A percentile compares a stretch with the other conserved stretches of the same genome.
These are phyloP conservation scores for Magnolia changhungtana DNA, from an alignment of 164 flowering plant genomes.

Conservation along the genomic window DNA sequence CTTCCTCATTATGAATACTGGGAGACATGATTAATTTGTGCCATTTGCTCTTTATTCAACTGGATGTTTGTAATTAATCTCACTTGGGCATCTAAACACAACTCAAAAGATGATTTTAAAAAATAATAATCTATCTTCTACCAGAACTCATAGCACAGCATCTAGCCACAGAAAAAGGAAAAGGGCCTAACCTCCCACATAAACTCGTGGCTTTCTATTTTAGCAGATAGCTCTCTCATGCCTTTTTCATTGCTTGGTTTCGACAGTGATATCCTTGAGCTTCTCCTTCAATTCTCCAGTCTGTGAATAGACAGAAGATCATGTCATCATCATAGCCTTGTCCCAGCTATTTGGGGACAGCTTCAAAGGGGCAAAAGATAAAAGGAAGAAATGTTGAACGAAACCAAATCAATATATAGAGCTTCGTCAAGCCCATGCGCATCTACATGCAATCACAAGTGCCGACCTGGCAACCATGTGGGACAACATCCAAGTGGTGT, in stretches of 20 bases:
- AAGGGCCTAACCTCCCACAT: neutral
- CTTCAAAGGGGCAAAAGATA: neutral
- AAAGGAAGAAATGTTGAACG: neutral
- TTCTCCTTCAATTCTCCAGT: conserved; percentile 71
- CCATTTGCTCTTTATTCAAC: no score
- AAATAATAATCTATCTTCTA: no score
- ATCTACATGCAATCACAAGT: no score
- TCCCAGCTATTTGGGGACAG: no score
- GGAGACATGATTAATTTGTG: no score
- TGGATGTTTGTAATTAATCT: no score
- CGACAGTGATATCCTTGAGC: conserved; percentile 38
- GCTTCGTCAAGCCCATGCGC: no score
- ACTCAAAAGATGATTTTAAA: no score
- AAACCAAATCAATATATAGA: no score
- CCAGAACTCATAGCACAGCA: no score
- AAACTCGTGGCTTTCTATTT: neutral
- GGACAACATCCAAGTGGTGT: neutral
- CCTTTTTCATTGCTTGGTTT: conserved; percentile 25
- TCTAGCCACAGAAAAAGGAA: neutral
- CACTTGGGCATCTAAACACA: no score
- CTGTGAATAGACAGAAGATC: conserved; percentile 25
- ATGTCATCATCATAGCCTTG: neutral
- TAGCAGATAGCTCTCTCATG: conserved; percentile 18
- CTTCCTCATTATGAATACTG: no score
- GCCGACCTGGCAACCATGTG: neutral